These are phyloP conservation scores for Coemansia sp. DNA, from an alignment of 192 early-diverging fungal species.

Conservation along the genomic window DNA sequence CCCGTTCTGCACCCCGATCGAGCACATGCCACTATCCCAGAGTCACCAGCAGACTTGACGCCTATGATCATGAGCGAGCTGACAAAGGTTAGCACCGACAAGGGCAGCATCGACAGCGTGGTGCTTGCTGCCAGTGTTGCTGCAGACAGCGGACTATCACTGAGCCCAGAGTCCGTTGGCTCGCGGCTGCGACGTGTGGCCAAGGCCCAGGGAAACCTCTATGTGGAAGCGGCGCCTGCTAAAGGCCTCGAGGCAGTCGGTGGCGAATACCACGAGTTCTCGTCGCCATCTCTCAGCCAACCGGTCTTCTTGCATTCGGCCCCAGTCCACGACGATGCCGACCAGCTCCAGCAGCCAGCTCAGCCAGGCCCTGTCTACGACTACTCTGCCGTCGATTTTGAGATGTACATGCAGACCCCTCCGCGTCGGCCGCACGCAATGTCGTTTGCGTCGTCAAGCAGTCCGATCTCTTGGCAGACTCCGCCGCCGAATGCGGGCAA, in stretches of 20 bases:
- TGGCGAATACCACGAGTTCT: constrained; percentile 1
- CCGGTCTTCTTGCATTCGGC: background rate
- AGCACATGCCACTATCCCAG: background rate
- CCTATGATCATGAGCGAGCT: constrained; percentile 36
- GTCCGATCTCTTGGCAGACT: constrained; percentile 27
- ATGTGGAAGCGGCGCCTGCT: background rate
- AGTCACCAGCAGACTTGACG: background rate
- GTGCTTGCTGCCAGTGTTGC: constrained; percentile 43
- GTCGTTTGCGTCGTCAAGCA: constrained; percentile 20
- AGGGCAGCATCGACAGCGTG: constrained; percentile 35
- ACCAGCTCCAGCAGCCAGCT: constrained; percentile 1
- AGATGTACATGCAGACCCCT: constrained; percentile 20
- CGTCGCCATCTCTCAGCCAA: constrained; percentile 4
- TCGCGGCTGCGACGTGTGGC: constrained; percentile 45
- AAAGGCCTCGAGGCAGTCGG: background rate
- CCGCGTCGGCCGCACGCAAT: constrained; percentile 8
- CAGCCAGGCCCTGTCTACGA: constrained; percentile 9
- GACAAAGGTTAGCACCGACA: constrained; percentile 27
- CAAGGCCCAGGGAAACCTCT: constrained; percentile 34
- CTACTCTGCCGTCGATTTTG: constrained; percentile 20
- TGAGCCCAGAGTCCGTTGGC: constrained; percentile 46
- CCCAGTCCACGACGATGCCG: background rate
- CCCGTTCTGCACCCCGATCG: constrained; percentile 16
- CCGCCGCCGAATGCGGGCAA: background rate
- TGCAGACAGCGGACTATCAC: constrained; percentile 32